phyloP scores from a whole-genome alignment of 2,329 filamentous ascomycete genomes.

The Hypoxylon sp. region DNA sequence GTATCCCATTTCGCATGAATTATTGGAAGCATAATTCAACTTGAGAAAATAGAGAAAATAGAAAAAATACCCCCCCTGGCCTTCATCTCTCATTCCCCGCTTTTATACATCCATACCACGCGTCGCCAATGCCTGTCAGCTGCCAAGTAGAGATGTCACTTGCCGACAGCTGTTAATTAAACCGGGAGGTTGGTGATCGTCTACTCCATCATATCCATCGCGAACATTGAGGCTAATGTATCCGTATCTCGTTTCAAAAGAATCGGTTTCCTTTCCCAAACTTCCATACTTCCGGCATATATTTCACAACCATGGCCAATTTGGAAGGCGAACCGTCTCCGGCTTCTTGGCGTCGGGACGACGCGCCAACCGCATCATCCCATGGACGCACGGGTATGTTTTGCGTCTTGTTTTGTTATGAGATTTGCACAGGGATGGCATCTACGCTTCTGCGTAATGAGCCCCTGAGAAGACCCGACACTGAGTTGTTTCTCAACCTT shows the following conservation, averaged over 20 bases:
- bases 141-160: neutral
- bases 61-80: neutral
- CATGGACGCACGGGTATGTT: slow-evolving; percentile 31
- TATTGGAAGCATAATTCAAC: too few species aligned
- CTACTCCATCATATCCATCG: neutral
- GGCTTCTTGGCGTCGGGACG: slow-evolving; percentile 23
- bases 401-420: neutral
- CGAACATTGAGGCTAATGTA: neutral
- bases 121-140: neutral
- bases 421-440: slow-evolving; percentile 25
- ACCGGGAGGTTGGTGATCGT: neutral
- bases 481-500: slow-evolving; percentile 6
- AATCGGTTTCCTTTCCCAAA: neutral
- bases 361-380: slow-evolving; percentile 25
- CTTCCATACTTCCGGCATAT: neutral
- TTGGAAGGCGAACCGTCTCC: slow-evolving; percentile 23
- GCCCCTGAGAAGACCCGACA: neutral
- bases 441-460: neutral
- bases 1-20: too few species aligned
- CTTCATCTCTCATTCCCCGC: neutral
- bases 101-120: neutral
- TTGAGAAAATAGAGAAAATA: too few species aligned
- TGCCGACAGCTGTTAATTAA: neutral
- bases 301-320: slow-evolving; percentile 20
- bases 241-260: neutral